Evolutionary conservation across 2,329 filamentous ascomycete species (phyloP), one percentile per base, ranked within the genome.

Genomic region (Cadophora malorum): DNA sequence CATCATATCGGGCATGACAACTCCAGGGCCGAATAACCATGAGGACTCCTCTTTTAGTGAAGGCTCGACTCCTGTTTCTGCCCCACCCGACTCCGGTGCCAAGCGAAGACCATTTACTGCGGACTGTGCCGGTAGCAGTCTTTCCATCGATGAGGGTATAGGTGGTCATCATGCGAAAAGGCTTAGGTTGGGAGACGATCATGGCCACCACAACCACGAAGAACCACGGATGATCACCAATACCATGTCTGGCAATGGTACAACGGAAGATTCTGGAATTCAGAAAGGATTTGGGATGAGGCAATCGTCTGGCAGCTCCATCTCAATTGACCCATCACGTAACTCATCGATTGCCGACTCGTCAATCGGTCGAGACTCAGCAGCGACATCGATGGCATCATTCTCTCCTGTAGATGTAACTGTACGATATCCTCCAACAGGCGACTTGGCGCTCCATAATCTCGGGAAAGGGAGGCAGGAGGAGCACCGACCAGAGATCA

Each of bases 291-390:
- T 59, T 4, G 56, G 21, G 33, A n/a, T 38, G 19, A 63, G 35
- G 21, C 49, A 63, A 31, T 25, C 60, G 4, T 63, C 60, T 25
- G 45, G 25, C 9, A 59, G 31, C 55, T 41, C 58, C 3, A 31
- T 25, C 8, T 41, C 56, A 9, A 12, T 25, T 12, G 35, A 45
- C 9, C 35, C 25, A 5, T 33, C 59, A 21, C 59, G 1, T 6
- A 62, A 50, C 41, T 21, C 41, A 47, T 62, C 41, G 8, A 31
- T 49, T 16, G 59, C 41, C n/a, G 41, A 23, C 59, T 47, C 59
- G 21, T 47, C 12, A 62, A 14, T 21, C 28, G 25, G 23, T 33
- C 59, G 28, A 21, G 16, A 50, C n/a, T 49, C 59, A 41, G 35
- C 56, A 59, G 35, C 56, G n/a, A 59, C 56, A 19, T 59, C 56